Evolutionary conservation across 768 basidiomycete species (phyloP), one percentile per base, ranked within the genome.

Genomic region (Tylopilus felleus): DNA sequence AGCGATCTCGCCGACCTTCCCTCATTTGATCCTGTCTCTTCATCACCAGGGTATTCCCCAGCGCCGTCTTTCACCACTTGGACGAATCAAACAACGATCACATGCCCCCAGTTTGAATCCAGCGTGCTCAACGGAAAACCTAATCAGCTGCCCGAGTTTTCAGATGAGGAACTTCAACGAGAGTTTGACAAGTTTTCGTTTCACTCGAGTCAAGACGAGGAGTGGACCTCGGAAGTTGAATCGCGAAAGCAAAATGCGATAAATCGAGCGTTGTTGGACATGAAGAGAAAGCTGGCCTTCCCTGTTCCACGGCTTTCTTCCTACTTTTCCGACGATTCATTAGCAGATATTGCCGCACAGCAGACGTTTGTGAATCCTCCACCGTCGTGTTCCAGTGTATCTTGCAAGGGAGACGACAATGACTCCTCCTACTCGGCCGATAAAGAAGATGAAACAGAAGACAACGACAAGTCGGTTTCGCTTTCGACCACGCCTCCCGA

Each of bases 151-250:
- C 43, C 49, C 4, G 46, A 61, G 25, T 58, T 53, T 31, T 53
- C 60, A 1, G 60, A 61, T 4, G 54, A 50, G 5, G 59, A 56
- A 3, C 47, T 56, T 4, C 2, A 47, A 10, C 50, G 48, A 39
- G 59, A 58, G 33, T 61, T 53, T 19, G 60, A 53, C 39, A 25
- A 41, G 3, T 61, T 61, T 25, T 53, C 52, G 22, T 61, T 58
- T 16, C 35, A 52, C 17, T 58, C 49, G 0, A 53, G 38, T n/a
- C 40, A 53, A 31, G 52, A 58, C 1, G 59, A 60, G 17, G 60
- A 62, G 2, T 61, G 56, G 53, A 62, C 60, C 3, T 46, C 49
- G 0, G 60, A 62, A 14, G 53, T 60, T 1, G 59, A 52, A 16
- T 36, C 49, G 12, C 39, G 55, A 1, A 61, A 51, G 13, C 55